Percentiles rank a stretch among this genome's conserved stretches.
These are phyloP conservation scores for Hypsizygus marmoreus DNA, from an alignment of 768 basidiomycete genomes.

Conservation along the genomic window DNA sequence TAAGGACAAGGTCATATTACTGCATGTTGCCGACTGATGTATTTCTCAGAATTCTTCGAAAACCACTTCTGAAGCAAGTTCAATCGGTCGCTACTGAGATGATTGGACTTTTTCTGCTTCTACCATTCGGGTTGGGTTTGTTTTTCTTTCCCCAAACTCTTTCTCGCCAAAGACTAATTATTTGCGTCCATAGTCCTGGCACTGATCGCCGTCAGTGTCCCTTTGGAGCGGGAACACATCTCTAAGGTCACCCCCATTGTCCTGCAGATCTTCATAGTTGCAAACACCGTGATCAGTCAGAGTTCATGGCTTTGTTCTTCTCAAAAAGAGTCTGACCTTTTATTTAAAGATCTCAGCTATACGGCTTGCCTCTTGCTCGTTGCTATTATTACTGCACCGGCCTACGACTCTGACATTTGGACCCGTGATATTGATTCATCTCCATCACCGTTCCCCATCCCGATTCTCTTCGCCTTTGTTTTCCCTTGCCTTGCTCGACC, in stretches of 20 bases:
- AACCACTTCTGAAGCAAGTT: conserved; percentile 27
- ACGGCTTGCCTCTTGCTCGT: conserved; percentile 39
- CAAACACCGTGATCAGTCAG: conserved; percentile 42
- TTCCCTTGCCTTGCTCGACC: conserved; percentile 30
- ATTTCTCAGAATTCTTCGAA: conserved; percentile 33
- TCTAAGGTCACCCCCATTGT: conserved; percentile 18
- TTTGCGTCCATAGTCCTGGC: conserved; percentile 19
- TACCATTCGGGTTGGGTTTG: conserved; percentile 56
- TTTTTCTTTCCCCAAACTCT: conserved; percentile 1
- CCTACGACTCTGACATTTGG: conserved; percentile 55
- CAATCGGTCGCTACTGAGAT: conserved; percentile 51
- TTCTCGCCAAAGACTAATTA: background rate
- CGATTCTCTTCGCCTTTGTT: conserved; percentile 41
- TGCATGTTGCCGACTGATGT: too few species aligned
- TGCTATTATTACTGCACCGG: conserved; percentile 47
- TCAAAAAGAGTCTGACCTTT: conserved; percentile 1
- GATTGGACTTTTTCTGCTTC: conserved; percentile 43
- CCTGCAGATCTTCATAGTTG: conserved; percentile 39
- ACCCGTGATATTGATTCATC: conserved; percentile 56
- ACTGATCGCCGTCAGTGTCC: conserved; percentile 33
- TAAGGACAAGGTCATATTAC: too few species aligned
- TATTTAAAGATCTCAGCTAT: conserved; percentile 45
- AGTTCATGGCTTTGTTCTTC: conserved; percentile 10
- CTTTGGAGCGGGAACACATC: conserved; percentile 24
- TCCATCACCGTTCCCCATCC: conserved; percentile 60